Evolutionary conservation across 1,139 yeast genomes (phyloP).

Genomic region (Saccharomyces hybrid): DNA sequence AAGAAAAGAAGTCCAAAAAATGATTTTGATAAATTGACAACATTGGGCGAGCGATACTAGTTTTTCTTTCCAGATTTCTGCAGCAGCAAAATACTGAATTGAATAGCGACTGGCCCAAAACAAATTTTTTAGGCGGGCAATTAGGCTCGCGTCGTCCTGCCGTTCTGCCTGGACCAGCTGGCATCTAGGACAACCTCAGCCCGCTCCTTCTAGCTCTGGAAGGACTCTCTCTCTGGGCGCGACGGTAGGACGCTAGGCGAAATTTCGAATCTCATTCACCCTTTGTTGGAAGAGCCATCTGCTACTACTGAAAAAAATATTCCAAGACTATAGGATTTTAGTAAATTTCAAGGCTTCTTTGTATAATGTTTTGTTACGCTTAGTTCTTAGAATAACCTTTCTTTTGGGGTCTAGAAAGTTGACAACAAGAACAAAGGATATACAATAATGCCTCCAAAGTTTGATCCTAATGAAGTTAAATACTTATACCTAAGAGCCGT

Average conservation of each 20-base stretch:
- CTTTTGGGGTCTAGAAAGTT: neutral
- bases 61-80: neutral
- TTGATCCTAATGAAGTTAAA: slow-evolving; percentile 98
- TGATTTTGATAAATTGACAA: neutral
- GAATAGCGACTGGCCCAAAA: neutral
- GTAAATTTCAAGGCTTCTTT: neutral
- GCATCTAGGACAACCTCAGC: neutral
- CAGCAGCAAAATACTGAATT: neutral
- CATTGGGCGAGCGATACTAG: neutral
- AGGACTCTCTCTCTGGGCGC: neutral
- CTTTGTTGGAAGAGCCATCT: neutral
- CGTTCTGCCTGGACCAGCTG: neutral
- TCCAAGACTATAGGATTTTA: neutral
- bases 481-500: slow-evolving; percentile 99
- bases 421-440: slow-evolving; percentile 2
- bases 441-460: slow-evolving; percentile 76
- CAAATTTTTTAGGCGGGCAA: neutral
- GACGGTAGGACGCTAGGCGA: neutral
- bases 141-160: neutral
- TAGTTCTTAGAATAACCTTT: neutral
- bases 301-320: neutral
- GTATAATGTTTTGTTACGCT: neutral
- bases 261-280: neutral
- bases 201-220: neutral
- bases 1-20: neutral